These are phyloP conservation scores for Vaccinium macrocarpon DNA, from an alignment of 148 eudicot genomes.

Conservation along the genomic window DNA sequence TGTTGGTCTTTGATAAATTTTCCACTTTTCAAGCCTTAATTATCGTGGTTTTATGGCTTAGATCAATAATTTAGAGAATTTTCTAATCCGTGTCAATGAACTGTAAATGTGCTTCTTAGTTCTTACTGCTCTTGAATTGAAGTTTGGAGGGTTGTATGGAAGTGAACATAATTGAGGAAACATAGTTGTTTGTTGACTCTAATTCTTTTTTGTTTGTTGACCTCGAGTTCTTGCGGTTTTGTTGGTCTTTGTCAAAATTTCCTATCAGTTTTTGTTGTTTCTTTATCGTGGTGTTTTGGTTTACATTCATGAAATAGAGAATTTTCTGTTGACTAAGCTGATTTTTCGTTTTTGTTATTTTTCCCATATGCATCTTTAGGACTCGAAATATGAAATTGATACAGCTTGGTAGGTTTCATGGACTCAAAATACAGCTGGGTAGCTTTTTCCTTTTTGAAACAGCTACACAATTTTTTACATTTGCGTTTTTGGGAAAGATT, in stretches of 20 bases:
- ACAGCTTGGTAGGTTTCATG: no score
- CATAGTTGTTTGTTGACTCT: not conserved
- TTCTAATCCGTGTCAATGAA: not conserved
- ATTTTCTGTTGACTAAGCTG: no score
- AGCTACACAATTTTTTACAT: no score
- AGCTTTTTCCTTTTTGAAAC: no score
- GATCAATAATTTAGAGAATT: not conserved
- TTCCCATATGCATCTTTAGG: no score
- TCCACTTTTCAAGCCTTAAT: not conserved
- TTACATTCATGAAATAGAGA: not conserved
- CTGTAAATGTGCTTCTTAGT: not conserved
- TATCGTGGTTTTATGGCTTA: not conserved
- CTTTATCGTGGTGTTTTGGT: not conserved
- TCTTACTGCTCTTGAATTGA: conserved; percentile 4
- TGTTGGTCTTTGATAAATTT: not conserved
- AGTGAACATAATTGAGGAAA: not conserved
- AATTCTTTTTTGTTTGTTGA: not conserved
- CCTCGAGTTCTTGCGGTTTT: no score
- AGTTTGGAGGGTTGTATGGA: not conserved
- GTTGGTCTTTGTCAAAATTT: not conserved
- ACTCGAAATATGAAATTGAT: no score
- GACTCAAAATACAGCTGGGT: no score
- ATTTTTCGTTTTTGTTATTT: no score
- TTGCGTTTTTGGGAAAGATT: no score
- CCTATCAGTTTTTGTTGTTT: not conserved